A percentile compares a stretch with the other conserved stretches of the same genome.
Conservation (phyloP, 805 yeast species). For the Diddensiella caesifluorescens region DNA sequence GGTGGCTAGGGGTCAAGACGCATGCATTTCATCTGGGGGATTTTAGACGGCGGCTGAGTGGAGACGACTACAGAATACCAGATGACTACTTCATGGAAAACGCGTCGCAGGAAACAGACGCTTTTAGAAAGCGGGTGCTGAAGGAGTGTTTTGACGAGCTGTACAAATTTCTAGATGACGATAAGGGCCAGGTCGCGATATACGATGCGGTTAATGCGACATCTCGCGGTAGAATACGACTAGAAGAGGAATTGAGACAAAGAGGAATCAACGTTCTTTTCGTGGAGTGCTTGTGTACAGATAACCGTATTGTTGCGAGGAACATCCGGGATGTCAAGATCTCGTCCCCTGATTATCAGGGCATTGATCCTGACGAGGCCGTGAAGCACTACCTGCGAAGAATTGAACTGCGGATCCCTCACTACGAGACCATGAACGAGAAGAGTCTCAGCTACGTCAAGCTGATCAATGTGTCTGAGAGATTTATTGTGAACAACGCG, state of each 20-base stretch:
- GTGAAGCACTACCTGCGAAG: constrained; percentile 70
- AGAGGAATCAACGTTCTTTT: constrained; percentile 72
- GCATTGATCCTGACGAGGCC: constrained; percentile 72
- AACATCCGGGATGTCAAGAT: constrained; percentile 81
- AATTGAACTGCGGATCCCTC: constrained; percentile 59
- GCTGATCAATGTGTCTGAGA: constrained; percentile 84
- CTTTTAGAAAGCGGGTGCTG: constrained; percentile 53
- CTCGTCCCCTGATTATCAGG: constrained; percentile 75
- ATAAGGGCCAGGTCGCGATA: constrained; percentile 89
- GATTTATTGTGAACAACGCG: constrained; percentile 54
- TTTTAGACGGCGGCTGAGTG: constrained; percentile 53
- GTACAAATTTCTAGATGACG: constrained; percentile 59
- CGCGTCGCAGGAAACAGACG: constrained; percentile 41
- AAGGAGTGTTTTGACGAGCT: constrained; percentile 66
- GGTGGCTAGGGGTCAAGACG: constrained; percentile 95
- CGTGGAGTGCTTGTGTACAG: constrained; percentile 82
- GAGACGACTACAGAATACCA: constrained; percentile 47
- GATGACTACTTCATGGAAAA: constrained; percentile 64
- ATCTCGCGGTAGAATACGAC: constrained; percentile 55
- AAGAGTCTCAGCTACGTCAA: constrained; percentile 67
- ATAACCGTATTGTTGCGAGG: constrained; percentile 57
- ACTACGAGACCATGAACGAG: constrained; percentile 65
- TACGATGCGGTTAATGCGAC: constrained; percentile 93
- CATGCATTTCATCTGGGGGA: constrained; percentile 90
- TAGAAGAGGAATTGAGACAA: constrained; percentile 49